Percentiles rank a stretch among this genome's conserved stretches.
Evolutionary conservation across 2,329 filamentous ascomycete genomes (phyloP).

Genomic region (Talaromyces pinophilus): DNA sequence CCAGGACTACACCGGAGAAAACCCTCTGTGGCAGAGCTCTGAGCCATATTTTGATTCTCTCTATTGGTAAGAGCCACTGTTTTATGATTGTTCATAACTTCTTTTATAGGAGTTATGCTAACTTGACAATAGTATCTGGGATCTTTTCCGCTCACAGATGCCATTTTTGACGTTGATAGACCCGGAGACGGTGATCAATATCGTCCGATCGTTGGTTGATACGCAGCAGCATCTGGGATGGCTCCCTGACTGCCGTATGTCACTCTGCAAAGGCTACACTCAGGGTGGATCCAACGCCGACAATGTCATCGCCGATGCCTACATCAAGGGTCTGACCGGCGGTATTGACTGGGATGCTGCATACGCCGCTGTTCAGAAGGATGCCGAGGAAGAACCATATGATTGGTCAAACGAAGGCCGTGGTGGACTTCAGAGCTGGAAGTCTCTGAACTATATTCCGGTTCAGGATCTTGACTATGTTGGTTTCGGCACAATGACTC

Average conservation of each 20-base stretch:
- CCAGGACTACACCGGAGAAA: conserved; percentile 70
- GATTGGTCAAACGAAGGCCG: conserved; percentile 69
- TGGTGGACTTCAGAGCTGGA: conserved; percentile 70
- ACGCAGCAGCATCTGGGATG: conserved; percentile 36
- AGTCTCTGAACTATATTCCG: conserved; percentile 67
- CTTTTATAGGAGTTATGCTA: not conserved
- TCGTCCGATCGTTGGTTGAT: conserved; percentile 35
- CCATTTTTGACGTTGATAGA: conserved; percentile 35
- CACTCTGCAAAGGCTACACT: conserved; percentile 54
- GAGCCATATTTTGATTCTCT: conserved; percentile 72
- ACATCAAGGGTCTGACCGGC: conserved; percentile 61
- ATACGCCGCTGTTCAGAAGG: conserved; percentile 67
- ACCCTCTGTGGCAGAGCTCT: conserved; percentile 62
- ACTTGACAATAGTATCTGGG: conserved; percentile 55
- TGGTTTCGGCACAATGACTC: conserved; percentile 67
- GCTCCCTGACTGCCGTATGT: conserved; percentile 37
- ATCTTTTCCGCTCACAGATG: conserved; percentile 57
- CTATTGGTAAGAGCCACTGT: conserved; percentile 45
- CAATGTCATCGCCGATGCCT: conserved; percentile 64
- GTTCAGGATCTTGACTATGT: conserved; percentile 65
- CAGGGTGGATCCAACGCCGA: conserved; percentile 73
- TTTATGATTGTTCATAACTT: not conserved
- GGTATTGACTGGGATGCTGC: conserved; percentile 67
- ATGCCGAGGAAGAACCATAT: conserved; percentile 67
- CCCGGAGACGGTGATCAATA: conserved; percentile 30